Percentiles rank a stretch among this genome's conserved stretches.
Conservation (phyloP, 352 stramenopile species). For the Hyaloperonospora arabidopsidis region DNA sequence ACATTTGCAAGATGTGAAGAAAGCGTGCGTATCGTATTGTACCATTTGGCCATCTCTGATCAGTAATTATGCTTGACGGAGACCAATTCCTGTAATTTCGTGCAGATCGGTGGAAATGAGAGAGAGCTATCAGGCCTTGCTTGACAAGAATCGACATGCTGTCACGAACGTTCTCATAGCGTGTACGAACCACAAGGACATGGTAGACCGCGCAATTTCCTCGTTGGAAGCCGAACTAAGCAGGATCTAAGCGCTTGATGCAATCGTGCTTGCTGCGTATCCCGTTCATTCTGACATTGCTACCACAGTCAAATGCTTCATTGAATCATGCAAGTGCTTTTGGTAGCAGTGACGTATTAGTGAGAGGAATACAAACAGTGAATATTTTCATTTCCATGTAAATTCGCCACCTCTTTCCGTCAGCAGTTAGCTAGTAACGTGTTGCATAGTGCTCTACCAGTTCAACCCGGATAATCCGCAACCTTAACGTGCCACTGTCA, state of each 20-base stretch:
- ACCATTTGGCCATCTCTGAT: not conserved
- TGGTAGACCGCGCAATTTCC: conserved; percentile 47
- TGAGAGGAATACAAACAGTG: conserved; percentile 21
- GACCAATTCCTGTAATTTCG: conserved; percentile 8
- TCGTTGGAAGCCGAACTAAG: conserved; percentile 52
- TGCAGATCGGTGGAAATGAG: conserved; percentile 43
- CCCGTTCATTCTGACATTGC: too few species aligned
- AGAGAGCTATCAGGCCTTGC: conserved; percentile 37
- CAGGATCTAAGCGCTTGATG: conserved; percentile 39
- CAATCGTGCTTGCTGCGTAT: not conserved
- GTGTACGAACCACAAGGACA: conserved; percentile 62
- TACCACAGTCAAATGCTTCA: conserved; percentile 15
- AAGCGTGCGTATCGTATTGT: conserved; percentile 36
- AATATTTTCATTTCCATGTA: conserved; percentile 22
- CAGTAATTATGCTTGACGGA: not conserved
- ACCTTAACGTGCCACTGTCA: conserved; percentile 2
- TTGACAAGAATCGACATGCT: conserved; percentile 56
- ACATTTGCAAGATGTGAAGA: conserved; percentile 41
- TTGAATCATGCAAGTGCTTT: too few species aligned
- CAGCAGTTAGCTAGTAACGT: conserved; percentile 1
- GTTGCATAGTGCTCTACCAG: conserved; percentile 2
- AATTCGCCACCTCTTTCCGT: conserved; percentile 11
- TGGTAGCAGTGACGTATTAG: conserved; percentile 5
- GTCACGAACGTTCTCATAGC: conserved; percentile 52
- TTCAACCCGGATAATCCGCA: not conserved